These are phyloP conservation scores for Dioscorea alata DNA, from an alignment of 106 monocot genomes.

Conservation along the genomic window DNA sequence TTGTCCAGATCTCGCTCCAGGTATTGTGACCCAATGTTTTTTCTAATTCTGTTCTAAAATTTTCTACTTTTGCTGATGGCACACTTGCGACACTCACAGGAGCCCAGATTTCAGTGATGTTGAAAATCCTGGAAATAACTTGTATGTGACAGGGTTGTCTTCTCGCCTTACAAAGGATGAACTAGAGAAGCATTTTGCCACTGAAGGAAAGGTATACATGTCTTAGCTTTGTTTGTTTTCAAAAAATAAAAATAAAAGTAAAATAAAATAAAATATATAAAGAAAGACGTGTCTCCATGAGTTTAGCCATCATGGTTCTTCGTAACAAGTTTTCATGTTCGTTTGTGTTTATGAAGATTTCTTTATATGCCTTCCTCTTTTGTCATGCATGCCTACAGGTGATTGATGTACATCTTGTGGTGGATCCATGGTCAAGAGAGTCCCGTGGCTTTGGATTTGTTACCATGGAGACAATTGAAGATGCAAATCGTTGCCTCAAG, in stretches of 20 bases:
- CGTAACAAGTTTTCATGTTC: background rate
- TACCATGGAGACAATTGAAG: conserved; percentile 54
- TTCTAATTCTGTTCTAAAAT: no score
- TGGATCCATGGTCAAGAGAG: conserved; percentile 80
- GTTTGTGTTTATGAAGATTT: background rate
- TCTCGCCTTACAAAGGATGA: conserved; percentile 38
- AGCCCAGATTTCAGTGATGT: conserved; percentile 36
- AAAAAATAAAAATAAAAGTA: no score
- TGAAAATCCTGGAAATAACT: conserved; percentile 77
- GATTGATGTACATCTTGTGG: conserved; percentile 61
- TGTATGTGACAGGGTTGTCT: conserved; percentile 76
- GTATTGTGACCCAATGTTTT: conserved; percentile 4
- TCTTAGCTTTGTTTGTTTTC: background rate
- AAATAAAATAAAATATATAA: no score
- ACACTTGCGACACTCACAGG: conserved; percentile 6
- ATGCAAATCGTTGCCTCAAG: conserved; percentile 71
- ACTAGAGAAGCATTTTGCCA: conserved; percentile 48
- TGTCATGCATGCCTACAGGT: conserved; percentile 32
- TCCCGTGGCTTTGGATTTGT: conserved; percentile 94
- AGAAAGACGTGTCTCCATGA: background rate
- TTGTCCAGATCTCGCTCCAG: conserved; percentile 28
- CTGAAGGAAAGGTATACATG: conserved; percentile 52
- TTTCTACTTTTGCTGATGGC: background rate
- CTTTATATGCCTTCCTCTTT: no score
- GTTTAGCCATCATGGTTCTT: background rate